Conservation (phyloP, 768 basidiomycete species). For the Lactifluus echinatus region DNA sequence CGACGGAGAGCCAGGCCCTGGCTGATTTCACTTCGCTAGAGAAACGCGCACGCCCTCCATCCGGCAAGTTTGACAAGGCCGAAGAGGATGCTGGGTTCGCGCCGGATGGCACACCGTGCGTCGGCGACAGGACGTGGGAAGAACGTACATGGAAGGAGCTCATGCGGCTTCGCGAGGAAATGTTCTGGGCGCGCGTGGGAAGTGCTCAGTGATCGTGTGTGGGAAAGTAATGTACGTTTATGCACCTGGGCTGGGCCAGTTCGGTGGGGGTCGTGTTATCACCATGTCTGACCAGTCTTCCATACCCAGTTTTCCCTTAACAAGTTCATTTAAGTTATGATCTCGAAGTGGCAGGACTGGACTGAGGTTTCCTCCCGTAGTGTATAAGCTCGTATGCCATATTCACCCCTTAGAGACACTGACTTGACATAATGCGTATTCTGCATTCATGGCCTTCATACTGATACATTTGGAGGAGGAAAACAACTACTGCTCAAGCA, state of each 20-base stretch:
- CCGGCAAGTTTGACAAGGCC: neutral
- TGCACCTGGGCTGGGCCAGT: neutral
- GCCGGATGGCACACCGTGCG: slow-evolving; percentile 36
- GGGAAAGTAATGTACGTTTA: too few relatives aligned
- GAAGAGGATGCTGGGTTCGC: slow-evolving; percentile 19
- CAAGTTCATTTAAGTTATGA: slow-evolving; percentile 5
- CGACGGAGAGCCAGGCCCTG: slow-evolving; percentile 3
- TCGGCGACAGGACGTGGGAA: slow-evolving; percentile 73
- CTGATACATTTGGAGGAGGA: slow-evolving; percentile 7
- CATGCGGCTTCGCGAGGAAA: slow-evolving; percentile 61
- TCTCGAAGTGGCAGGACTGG: neutral
- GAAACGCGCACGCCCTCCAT: neutral
- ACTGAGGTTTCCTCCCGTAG: neutral
- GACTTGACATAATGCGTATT: neutral
- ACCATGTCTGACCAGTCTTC: neutral
- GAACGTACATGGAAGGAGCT: slow-evolving; percentile 81
- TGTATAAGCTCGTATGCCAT: neutral
- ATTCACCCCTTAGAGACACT: neutral
- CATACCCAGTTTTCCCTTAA: neutral
- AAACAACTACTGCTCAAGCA: neutral
- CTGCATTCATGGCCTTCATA: neutral
- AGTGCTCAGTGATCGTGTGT: slow-evolving; percentile 29
- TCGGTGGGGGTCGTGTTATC: neutral
- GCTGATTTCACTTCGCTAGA: neutral
- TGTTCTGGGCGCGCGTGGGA: slow-evolving; percentile 82